A percentile compares a stretch with the other conserved stretches of the same genome.
Evolutionary conservation across 371 early-diverging fungal species (phyloP).

Genomic region (Mortierella sp.): DNA sequence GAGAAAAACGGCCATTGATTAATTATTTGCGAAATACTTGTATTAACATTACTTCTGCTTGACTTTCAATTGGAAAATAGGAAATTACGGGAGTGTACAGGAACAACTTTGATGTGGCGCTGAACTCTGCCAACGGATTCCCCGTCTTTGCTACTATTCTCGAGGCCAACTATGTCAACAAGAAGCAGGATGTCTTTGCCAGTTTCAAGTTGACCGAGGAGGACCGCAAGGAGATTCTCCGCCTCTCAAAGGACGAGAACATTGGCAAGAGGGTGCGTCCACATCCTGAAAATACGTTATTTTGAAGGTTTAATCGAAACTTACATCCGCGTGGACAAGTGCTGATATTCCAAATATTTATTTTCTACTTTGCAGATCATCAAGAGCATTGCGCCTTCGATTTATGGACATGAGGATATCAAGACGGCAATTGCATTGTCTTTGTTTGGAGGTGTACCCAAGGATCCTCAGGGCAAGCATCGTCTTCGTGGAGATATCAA

Average conservation of each 20-base stretch:
- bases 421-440: slow-evolving; percentile 97
- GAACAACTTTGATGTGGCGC: slow-evolving; percentile 93
- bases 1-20: no score
- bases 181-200: slow-evolving; percentile 91
- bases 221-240: slow-evolving; percentile 88
- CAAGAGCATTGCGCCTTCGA: slow-evolving; percentile 98
- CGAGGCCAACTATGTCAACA: slow-evolving; percentile 95
- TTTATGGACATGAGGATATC: slow-evolving; percentile 99
- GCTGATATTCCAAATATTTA: neutral
- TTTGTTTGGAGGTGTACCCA: slow-evolving; percentile 98
- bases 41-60: neutral
- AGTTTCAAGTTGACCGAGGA: slow-evolving; percentile 92
- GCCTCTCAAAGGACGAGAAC: slow-evolving; percentile 84
- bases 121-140: slow-evolving; percentile 97
- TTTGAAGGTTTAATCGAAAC: neutral
- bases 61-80: slow-evolving; percentile 37
- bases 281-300: neutral
- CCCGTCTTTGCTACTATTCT: slow-evolving; percentile 98
- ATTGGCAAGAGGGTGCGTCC: slow-evolving; percentile 82
- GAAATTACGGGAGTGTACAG: slow-evolving; percentile 98
- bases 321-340: slow-evolving; percentile 21
- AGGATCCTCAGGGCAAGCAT: slow-evolving; percentile 94
- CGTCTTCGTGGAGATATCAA: slow-evolving; percentile 99
- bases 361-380: slow-evolving; percentile 73
- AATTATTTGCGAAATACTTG: no score